Conservation (phyloP, 768 basidiomycete species). For the Agaricus subrufescens region DNA sequence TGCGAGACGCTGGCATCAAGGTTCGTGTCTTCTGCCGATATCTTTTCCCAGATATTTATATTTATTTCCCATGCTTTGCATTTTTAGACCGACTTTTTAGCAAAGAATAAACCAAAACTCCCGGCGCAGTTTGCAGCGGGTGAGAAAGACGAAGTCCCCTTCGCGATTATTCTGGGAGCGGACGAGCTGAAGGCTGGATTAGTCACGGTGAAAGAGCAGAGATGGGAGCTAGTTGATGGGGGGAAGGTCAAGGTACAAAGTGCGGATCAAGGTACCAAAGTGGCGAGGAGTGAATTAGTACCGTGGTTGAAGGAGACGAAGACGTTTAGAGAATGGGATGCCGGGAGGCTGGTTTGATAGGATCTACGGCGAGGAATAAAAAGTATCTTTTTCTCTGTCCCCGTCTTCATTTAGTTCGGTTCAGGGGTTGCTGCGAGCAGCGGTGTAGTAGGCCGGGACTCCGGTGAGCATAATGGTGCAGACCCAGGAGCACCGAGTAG, state of each 20-base stretch:
- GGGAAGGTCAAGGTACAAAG: constrained; percentile 64
- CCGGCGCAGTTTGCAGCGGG: constrained; percentile 83
- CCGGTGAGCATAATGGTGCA: too few relatives aligned
- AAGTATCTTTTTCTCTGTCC: neutral
- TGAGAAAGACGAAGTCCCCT: constrained; percentile 90
- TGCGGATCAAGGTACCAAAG: constrained; percentile 59
- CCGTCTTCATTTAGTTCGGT: too few relatives aligned
- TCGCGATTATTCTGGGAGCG: constrained; percentile 86
- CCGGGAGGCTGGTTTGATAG: constrained; percentile 20
- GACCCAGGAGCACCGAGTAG: too few relatives aligned
- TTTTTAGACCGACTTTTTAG: constrained; percentile 81
- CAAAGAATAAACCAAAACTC: constrained; percentile 89
- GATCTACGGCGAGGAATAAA: neutral
- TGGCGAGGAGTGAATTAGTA: constrained; percentile 58
- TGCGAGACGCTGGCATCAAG: constrained; percentile 87
- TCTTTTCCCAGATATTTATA: neutral
- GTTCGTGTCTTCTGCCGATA: constrained; percentile 32
- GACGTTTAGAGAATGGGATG: constrained; percentile 40
- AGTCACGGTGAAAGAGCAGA: constrained; percentile 90
- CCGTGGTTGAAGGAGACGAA: constrained; percentile 53
- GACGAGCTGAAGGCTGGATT: constrained; percentile 82
- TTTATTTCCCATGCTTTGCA: neutral
- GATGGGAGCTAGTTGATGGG: constrained; percentile 70
- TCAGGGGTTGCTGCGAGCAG: too few relatives aligned
- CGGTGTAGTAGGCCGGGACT: too few relatives aligned